Evolutionary conservation across 768 basidiomycete genomes (phyloP), one percentile per base, ranked within the genome.

Genomic region (Daedaleopsis sinensis): DNA sequence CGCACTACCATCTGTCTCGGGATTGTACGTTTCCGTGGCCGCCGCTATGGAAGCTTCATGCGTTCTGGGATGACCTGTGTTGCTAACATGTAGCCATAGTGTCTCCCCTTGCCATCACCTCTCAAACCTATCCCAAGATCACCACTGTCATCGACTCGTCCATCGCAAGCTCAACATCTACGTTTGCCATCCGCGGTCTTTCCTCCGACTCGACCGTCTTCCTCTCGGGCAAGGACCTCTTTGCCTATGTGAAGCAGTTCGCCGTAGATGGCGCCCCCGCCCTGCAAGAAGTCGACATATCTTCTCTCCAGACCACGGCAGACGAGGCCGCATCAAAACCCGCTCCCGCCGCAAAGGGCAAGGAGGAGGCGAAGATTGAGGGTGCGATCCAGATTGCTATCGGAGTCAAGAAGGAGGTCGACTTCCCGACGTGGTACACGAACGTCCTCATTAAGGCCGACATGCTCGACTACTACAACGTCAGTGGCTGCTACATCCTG

Each of bases 391-490:
- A 96, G 78, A 89, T 96, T 68, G 95, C 96, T 38, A 92, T 98
- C 71, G 91, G 93, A 55, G 91, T 95, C 68, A 93, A 93, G 82
- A 98, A 98, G 75, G 94, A 97, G 72, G 91, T 90, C 46, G 96
- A 98, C 72, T 98, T 98, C 76, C 78, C 95, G 10, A 83, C 86
- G 16, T 98, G 95, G 94, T 96, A 98, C 73, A 94, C 93, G 61
- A 94, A 86, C 70, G 94, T 95, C n/a, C 80, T 99, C 63, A 79
- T 98, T 76, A 98, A 98, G 80, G 91, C 95, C 5, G 96, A 99
- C 66, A 99, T 99, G 97, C 77, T 99, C 55, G 97, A 99, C 70
- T 99, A 98, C 77, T 98, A 99, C 80, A 96, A 87, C 74, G 94
- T 99, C 73, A 95, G 93, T 63, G 97, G 97, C 16, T 99, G 97